Evolutionary conservation across 2,329 filamentous ascomycete genomes (phyloP).

Genomic region (Xylariaceae sp.): DNA sequence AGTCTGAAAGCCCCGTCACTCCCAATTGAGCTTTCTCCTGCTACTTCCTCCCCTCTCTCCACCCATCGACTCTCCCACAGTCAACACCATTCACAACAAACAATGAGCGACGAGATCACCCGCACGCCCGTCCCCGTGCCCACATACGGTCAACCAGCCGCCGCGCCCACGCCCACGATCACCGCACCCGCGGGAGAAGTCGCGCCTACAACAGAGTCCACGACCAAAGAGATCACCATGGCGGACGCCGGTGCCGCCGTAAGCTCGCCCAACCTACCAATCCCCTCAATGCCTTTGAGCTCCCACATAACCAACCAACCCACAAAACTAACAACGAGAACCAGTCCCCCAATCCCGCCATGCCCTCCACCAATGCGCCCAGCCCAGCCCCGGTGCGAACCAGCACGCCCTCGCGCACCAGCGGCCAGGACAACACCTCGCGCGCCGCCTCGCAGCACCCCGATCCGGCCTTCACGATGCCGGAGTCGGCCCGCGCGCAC

Average conservation of each 20-base stretch:
- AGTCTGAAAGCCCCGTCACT: not conserved
- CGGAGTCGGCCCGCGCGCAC: slow-evolving; percentile 55
- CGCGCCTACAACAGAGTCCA: slow-evolving; percentile 17
- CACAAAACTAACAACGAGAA: not conserved
- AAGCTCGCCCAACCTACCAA: slow-evolving; percentile 7
- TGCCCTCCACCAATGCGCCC: slow-evolving; percentile 29
- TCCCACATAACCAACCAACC: not conserved
- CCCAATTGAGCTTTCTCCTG: not conserved
- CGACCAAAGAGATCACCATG: slow-evolving; percentile 39
- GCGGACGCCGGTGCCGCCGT: slow-evolving; percentile 38
- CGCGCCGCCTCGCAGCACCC: slow-evolving; percentile 54
- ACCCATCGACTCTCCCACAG: not conserved
- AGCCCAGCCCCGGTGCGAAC: slow-evolving; percentile 41
- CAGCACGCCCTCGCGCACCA: slow-evolving; percentile 43
- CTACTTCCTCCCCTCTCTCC: not conserved
- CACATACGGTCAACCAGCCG: slow-evolving; percentile 24
- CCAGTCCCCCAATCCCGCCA: slow-evolving; percentile 37
- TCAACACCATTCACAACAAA: not conserved
- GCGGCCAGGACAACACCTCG: slow-evolving; percentile 40
- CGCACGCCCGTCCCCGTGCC: slow-evolving; percentile 29
- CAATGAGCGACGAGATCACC: slow-evolving; percentile 26
- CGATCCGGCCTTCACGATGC: slow-evolving; percentile 49
- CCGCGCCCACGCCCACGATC: slow-evolving; percentile 5
- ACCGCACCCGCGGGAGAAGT: slow-evolving; percentile 13
- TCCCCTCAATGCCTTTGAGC: not conserved